phyloP scores from a whole-genome alignment of 306 rosid species.

The Clitoria ternatea region DNA sequence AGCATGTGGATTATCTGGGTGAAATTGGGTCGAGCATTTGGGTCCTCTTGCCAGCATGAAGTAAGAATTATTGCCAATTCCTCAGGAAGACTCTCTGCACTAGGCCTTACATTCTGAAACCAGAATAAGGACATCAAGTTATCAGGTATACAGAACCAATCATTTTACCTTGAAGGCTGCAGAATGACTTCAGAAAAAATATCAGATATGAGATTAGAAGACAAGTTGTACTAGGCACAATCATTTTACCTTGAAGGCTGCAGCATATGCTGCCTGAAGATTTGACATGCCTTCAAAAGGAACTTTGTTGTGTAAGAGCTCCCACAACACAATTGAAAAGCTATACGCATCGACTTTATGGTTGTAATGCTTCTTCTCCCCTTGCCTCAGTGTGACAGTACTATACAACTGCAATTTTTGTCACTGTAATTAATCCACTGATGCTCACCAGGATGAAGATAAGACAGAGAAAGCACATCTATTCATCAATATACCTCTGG shows the following conservation, averaged over 20 bases:
- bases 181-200: neutral
- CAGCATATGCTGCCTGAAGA: conserved; percentile 97
- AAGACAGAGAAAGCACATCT: neutral
- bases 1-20: conserved; percentile 82
- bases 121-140: conserved; percentile 17
- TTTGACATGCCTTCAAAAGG: conserved; percentile 99
- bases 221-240: neutral
- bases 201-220: neutral
- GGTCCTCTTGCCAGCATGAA: conserved; percentile 94
- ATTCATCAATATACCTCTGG: conserved; percentile 65
- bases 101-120: conserved; percentile 91
- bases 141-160: neutral
- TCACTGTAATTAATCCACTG: conserved; percentile 8
- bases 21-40: conserved; percentile 84
- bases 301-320: conserved; percentile 84
- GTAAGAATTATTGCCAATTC: conserved; percentile 70
- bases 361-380: conserved; percentile 96
- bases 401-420: conserved; percentile 69
- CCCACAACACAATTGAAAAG: conserved; percentile 96
- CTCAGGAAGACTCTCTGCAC: conserved; percentile 75
- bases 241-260: conserved; percentile 74
- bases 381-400: conserved; percentile 90
- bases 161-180: no score
- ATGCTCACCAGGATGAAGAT: neutral
- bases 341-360: conserved; percentile 95